Evolutionary conservation across 2,329 filamentous ascomycete species (phyloP).

Genomic region (Aspergillus clavatus): DNA sequence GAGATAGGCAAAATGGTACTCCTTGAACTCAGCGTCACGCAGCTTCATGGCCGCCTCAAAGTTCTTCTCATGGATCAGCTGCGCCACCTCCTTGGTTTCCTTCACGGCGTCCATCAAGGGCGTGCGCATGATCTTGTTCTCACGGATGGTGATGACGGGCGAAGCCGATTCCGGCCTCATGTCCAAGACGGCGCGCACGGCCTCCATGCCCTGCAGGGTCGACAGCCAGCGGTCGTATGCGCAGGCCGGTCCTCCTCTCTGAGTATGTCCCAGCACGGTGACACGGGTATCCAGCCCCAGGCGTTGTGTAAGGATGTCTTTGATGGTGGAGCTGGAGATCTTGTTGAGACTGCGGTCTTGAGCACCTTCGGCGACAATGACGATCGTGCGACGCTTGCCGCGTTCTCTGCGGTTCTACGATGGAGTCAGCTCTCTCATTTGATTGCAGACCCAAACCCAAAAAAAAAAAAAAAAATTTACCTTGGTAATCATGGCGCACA

Average conservation of each 20-base stretch:
- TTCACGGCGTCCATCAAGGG: conserved; percentile 83
- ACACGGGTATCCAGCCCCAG: conserved; percentile 86
- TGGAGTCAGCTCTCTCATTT: not conserved
- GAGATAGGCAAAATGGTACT: conserved; percentile 85
- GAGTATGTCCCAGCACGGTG: conserved; percentile 94
- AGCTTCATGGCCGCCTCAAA: conserved; percentile 84
- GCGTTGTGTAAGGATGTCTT: conserved; percentile 76
- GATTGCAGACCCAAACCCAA: too few relatives aligned
- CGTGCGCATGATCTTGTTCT: conserved; percentile 94
- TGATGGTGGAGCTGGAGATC: conserved; percentile 76
- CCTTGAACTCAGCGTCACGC: conserved; percentile 87
- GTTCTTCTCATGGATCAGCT: conserved; percentile 76
- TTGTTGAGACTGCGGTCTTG: conserved; percentile 78
- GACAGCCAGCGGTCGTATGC: conserved; percentile 92
- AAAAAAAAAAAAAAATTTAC: too few relatives aligned
- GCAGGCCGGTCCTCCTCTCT: conserved; percentile 85
- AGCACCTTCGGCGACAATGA: conserved; percentile 94
- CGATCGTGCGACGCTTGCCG: conserved; percentile 96
- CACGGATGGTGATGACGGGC: conserved; percentile 91
- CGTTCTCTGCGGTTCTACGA: conserved; percentile 67
- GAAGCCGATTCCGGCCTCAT: conserved; percentile 84
- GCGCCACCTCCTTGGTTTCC: conserved; percentile 77
- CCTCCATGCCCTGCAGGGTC: conserved; percentile 90
- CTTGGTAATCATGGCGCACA: conserved; percentile 71
- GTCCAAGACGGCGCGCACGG: conserved; percentile 84